A percentile compares a stretch with the other conserved stretches of the same genome.
Evolutionary conservation across 176 grass and related monocot genomes (phyloP).

Genomic region (Chloris gayana): DNA sequence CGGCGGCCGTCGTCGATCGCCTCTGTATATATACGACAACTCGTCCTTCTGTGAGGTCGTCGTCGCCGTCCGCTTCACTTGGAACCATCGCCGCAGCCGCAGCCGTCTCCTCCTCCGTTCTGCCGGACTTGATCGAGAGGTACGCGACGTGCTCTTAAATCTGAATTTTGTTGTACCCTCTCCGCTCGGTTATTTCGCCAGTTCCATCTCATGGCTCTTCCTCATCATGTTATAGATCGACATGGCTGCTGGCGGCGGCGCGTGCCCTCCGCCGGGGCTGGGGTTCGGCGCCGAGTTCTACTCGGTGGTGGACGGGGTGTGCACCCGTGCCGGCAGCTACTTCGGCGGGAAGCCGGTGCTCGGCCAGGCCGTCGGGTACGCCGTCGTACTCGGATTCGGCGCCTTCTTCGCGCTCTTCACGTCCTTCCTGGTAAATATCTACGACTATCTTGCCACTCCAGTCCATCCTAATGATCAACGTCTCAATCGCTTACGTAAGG

Average conservation of each 20-base stretch:
- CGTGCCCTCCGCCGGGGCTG: background rate
- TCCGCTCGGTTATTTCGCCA: background rate
- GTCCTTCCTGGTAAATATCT: slow-evolving; percentile 23
- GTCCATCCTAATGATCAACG: background rate
- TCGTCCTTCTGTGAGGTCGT: background rate
- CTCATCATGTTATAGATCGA: background rate
- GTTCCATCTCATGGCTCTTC: background rate
- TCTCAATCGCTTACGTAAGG: background rate
- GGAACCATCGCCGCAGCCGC: background rate
- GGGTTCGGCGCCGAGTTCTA: background rate
- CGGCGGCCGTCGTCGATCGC: background rate
- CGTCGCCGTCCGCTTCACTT: background rate
- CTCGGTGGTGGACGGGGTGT: background rate
- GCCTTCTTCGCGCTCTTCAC: slow-evolving; percentile 32
- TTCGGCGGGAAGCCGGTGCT: slow-evolving; percentile 37
- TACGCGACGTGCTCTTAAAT: background rate
- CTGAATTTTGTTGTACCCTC: background rate
- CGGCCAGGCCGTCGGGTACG: slow-evolving; percentile 21
- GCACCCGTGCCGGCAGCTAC: slow-evolving; percentile 23
- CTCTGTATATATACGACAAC: background rate
- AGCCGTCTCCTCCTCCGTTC: background rate
- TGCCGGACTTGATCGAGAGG: background rate
- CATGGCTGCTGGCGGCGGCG: background rate
- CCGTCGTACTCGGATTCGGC: background rate
- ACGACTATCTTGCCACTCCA: background rate